These are phyloP conservation scores for Fusarium torreyae DNA, from an alignment of 2,329 filamentous ascomycete genomes.

Conservation along the genomic window DNA sequence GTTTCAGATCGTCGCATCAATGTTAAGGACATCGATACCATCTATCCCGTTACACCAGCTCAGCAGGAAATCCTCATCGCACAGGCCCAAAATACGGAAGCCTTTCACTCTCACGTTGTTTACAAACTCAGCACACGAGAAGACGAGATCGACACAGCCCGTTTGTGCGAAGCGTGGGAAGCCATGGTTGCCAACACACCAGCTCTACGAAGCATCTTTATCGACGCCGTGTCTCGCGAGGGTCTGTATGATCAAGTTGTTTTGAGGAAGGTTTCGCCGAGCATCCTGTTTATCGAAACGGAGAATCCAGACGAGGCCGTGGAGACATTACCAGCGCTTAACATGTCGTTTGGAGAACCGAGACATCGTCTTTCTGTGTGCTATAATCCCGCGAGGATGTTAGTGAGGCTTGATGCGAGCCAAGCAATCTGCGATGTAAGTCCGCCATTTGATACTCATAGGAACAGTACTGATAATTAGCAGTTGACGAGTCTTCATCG, in stretches of 20 bases:
- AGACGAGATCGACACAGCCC: constrained; percentile 59
- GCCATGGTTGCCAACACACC: constrained; percentile 62
- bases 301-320: constrained; percentile 56
- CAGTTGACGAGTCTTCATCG: constrained; percentile 59
- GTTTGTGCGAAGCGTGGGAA: constrained; percentile 66
- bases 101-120: constrained; percentile 62
- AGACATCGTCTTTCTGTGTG: constrained; percentile 68
- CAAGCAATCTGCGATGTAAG: constrained; percentile 66
- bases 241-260: constrained; percentile 67
- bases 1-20: constrained; percentile 61
- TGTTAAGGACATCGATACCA: constrained; percentile 63
- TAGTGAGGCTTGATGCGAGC: constrained; percentile 66
- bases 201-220: constrained; percentile 66
- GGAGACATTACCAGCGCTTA: constrained; percentile 60
- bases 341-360: constrained; percentile 57
- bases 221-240: constrained; percentile 64
- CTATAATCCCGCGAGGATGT: constrained; percentile 59
- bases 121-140: constrained; percentile 62
- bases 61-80: constrained; percentile 67
- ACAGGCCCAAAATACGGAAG: constrained; percentile 59
- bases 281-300: constrained; percentile 69
- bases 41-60: constrained; percentile 63
- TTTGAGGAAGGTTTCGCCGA: constrained; percentile 63
- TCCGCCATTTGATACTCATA: not conserved
- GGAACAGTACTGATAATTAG: not conserved